These are phyloP conservation scores for Prillingera fragicola DNA, from an alignment of 1,284 basidiomycete genomes.

Conservation along the genomic window DNA sequence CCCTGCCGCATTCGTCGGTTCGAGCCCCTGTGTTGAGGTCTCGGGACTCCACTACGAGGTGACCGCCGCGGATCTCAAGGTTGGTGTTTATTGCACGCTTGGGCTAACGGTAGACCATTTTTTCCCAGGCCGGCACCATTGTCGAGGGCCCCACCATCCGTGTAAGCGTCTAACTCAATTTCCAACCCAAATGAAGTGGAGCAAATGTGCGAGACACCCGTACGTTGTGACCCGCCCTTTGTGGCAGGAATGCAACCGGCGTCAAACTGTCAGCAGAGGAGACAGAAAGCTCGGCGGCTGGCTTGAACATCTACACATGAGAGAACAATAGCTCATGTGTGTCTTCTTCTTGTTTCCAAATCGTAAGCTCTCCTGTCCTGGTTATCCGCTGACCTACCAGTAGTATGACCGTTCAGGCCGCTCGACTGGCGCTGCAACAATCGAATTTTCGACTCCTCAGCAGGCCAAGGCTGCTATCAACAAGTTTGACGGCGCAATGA, in stretches of 20 bases:
- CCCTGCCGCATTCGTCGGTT: slow-evolving; percentile 35
- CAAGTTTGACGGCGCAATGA: slow-evolving; percentile 80
- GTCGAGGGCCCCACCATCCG: slow-evolving; percentile 85
- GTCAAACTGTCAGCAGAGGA: too few species aligned
- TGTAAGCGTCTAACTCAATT: slow-evolving; percentile 55
- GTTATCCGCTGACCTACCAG: slow-evolving; percentile 12
- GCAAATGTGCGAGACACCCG: too few species aligned
- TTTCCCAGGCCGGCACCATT: slow-evolving; percentile 86
- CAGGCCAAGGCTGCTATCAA: slow-evolving; percentile 81
- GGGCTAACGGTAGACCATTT: slow-evolving; percentile 62
- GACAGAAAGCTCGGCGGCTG: too few species aligned
- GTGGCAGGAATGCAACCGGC: too few species aligned
- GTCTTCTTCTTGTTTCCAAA: slow-evolving; percentile 19
- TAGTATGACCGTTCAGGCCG: slow-evolving; percentile 95
- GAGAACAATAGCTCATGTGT: slow-evolving; percentile 27
- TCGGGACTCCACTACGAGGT: slow-evolving; percentile 92
- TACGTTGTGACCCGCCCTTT: too few species aligned
- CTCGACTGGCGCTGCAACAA: slow-evolving; percentile 74
- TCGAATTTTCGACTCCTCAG: slow-evolving; percentile 70
- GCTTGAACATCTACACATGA: too few species aligned
- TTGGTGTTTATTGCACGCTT: slow-evolving; percentile 50
- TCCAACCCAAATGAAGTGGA: neutral
- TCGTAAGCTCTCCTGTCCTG: slow-evolving; percentile 24
- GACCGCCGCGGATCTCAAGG: slow-evolving; percentile 77
- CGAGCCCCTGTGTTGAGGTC: slow-evolving; percentile 66